phyloP scores from a whole-genome alignment of 495 filamentous ascomycete species.

The Pyrenula massariospora region DNA sequence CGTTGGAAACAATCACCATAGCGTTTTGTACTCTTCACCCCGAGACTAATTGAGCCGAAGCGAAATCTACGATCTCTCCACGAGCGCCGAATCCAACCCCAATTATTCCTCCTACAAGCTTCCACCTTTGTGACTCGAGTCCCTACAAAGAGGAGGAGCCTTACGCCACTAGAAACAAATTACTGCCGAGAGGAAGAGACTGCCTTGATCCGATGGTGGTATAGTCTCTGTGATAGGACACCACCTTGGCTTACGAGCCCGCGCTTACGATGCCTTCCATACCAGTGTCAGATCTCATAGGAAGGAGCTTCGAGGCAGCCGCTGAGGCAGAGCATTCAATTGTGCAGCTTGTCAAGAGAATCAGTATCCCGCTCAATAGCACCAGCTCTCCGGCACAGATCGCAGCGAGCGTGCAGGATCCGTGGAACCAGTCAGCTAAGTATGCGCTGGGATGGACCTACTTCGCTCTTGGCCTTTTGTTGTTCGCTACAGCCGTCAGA shows the following conservation, averaged over 20 bases:
- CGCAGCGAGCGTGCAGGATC: slow-evolving; percentile 64
- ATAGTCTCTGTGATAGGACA: neutral
- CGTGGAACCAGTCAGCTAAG: slow-evolving; percentile 71
- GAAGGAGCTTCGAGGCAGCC: neutral
- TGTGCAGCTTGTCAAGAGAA: slow-evolving; percentile 53
- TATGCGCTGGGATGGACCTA: slow-evolving; percentile 84
- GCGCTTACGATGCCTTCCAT: neutral
- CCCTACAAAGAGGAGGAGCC: too few relatives aligned
- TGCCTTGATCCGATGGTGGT: neutral
- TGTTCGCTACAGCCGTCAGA: slow-evolving; percentile 49
- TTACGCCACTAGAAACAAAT: too few relatives aligned
- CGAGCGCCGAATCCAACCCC: neutral
- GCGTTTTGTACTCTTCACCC: too few relatives aligned
- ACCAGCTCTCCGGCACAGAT: slow-evolving; percentile 59
- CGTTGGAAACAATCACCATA: neutral
- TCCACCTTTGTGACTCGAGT: too few relatives aligned
- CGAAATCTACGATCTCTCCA: neutral
- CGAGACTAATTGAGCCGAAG: neutral
- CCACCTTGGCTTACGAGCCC: neutral
- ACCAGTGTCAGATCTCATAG: slow-evolving; percentile 7
- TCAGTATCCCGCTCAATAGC: slow-evolving; percentile 58
- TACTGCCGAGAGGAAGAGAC: too few relatives aligned
- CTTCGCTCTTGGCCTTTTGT: slow-evolving; percentile 62
- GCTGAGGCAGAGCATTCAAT: neutral
- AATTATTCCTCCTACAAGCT: too few relatives aligned